These are phyloP conservation scores for Syzygium aqueum DNA, from an alignment of 345 rosid species.

Conservation along the genomic window DNA sequence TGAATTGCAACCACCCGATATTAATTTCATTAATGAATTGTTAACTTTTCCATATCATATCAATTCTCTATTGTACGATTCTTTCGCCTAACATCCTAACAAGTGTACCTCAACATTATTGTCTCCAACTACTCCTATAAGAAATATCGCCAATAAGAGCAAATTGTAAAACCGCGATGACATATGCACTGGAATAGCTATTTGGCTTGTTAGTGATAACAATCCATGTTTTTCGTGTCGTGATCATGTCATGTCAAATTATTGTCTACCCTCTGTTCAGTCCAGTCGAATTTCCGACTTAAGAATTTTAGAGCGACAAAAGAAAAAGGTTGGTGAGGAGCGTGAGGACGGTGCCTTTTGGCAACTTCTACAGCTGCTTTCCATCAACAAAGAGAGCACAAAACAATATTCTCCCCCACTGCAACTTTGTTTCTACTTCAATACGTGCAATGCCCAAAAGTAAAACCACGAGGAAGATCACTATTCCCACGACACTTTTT, in stretches of 20 bases:
- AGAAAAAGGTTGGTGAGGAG: background rate
- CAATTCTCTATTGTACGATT: background rate
- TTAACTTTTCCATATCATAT: background rate
- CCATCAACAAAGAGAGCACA: background rate
- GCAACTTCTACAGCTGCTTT: background rate
- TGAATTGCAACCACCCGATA: background rate
- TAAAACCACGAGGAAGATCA: background rate
- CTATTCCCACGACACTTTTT: background rate
- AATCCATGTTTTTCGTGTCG: too few relatives aligned
- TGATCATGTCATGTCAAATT: background rate
- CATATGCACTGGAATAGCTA: too few relatives aligned
- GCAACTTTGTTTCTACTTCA: background rate
- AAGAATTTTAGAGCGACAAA: background rate
- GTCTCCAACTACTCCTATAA: background rate
- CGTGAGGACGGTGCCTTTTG: background rate
- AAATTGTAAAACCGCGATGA: too few relatives aligned
- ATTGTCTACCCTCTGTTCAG: background rate
- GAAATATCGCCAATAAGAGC: background rate
- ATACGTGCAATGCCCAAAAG: background rate
- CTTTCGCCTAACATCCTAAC: background rate
- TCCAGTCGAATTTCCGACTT: background rate
- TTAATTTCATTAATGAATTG: too few relatives aligned
- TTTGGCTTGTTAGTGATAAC: too few relatives aligned
- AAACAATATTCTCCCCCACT: background rate
- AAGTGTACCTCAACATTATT: background rate